Percentiles rank a stretch among this genome's conserved stretches.
These are phyloP conservation scores for Anthoceros angustus DNA, from an alignment of 225 moss, liverwort and hornwort genomes.

Conservation along the genomic window DNA sequence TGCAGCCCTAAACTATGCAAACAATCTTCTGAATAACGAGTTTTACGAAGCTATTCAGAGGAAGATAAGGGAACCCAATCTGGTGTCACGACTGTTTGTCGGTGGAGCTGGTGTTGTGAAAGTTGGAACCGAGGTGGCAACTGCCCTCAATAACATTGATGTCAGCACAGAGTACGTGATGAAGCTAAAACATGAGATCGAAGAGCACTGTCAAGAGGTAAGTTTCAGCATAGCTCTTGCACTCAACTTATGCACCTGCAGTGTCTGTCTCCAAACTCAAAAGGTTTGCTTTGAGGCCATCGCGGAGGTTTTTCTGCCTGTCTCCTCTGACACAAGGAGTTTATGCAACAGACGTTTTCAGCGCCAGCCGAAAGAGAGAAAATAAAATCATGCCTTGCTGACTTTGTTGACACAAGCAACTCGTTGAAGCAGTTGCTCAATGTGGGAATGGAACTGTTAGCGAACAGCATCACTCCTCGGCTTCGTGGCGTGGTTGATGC, in stretches of 20 bases:
- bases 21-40: conserved; percentile 62
- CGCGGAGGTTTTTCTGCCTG: too few relatives aligned
- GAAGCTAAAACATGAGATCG: conserved; percentile 90
- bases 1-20: conserved; percentile 54
- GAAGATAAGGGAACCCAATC: conserved; percentile 71
- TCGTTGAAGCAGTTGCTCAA: conserved; percentile 48
- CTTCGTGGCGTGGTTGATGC: conserved; percentile 54
- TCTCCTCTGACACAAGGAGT: too few relatives aligned
- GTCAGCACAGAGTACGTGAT: conserved; percentile 85
- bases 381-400: conserved; percentile 47
- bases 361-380: conserved; percentile 57
- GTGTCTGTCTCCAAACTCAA: too few relatives aligned
- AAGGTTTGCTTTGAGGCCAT: too few relatives aligned
- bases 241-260: neutral
- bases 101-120: conserved; percentile 48
- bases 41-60: conserved; percentile 76
- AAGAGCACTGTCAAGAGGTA: conserved; percentile 63
- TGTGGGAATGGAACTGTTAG: conserved; percentile 60
- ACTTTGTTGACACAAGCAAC: conserved; percentile 60
- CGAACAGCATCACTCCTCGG: conserved; percentile 63
- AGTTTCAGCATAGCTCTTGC: neutral
- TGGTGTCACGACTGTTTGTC: conserved; percentile 56
- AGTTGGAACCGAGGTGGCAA: conserved; percentile 68
- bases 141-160: conserved; percentile 85
- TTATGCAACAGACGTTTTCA: conserved; percentile 30